Evolutionary conservation across 1,284 basidiomycete species (phyloP), one percentile per base, ranked within the genome.

Genomic region (Boletus chippewaensis): DNA sequence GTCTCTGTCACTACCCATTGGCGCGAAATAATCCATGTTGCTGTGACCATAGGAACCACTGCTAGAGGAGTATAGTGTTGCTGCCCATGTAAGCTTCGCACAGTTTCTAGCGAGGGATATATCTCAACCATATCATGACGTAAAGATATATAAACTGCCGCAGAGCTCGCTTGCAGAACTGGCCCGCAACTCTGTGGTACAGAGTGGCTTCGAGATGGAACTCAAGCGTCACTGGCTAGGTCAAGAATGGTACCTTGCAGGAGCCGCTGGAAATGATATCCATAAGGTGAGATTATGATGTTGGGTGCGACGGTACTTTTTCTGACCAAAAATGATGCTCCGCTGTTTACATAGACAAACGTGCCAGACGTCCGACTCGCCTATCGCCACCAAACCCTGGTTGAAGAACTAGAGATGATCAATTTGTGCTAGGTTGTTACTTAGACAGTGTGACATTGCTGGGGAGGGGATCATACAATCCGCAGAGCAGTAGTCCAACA

Each of bases 161-260:
- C 87, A 90, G 64, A 85, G 83, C 58, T 87, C 86, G 1, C 74
- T 90, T 5, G 85, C 84, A 42, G 95, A 99, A 71, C 79, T 99
- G 24, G 95, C 96, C 16, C 83, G 95, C 42, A 99, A 98, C 72
- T 95, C 91, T 2, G 95, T 98, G 32, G 76, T 93, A 48, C 96
- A 99, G 68, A 94, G 90, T 58, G 96, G 96, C 1, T 99, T 98
- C 70, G 96, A 99, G 71, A 98, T 98, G 93, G 90, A 96, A 69
- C 72, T 98, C 63, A 99, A 99, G 73, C 84, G 93, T 13, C 96
- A 97, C 69, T 99, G 96, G 95, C 75, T 96, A 4, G 93, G 94
- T 0, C 78, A 87, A 56, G 74, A 87, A 55, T 98, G 92, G 88
- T 95, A 92, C 68, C 73, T 91, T 24, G 87, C 91, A 5, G 93